These are phyloP conservation scores for Cyphellophora europaea DNA, from an alignment of 2,329 filamentous ascomycete genomes.

Conservation along the genomic window DNA sequence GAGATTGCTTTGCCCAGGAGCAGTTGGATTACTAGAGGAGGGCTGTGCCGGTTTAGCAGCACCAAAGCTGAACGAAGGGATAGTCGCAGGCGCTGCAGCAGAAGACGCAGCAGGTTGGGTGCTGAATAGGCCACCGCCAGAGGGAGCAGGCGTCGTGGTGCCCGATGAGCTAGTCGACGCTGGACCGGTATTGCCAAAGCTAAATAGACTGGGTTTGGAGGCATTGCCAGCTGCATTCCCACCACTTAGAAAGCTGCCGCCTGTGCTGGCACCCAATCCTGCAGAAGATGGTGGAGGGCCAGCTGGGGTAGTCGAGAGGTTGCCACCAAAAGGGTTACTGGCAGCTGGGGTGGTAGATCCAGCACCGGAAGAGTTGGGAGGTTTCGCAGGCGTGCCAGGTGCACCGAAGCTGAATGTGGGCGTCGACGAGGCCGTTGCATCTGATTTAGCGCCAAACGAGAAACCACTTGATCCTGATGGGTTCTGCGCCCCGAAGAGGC, in stretches of 20 bases:
- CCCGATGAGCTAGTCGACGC: slow-evolving; percentile 21
- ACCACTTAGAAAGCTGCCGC: slow-evolving; percentile 22
- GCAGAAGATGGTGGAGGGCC: slow-evolving; percentile 33
- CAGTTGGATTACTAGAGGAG: too few relatives aligned
- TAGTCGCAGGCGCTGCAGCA: slow-evolving; percentile 4
- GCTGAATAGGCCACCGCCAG: slow-evolving; percentile 30
- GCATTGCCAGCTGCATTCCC: slow-evolving; percentile 18
- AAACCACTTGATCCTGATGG: too few relatives aligned
- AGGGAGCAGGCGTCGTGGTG: slow-evolving; percentile 13
- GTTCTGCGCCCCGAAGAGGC: too few relatives aligned
- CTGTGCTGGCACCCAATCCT: slow-evolving; percentile 22
- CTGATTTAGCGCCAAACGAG: slow-evolving; percentile 6
- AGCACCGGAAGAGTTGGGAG: slow-evolving; percentile 17
- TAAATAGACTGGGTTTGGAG: slow-evolving; percentile 7
- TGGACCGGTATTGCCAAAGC: slow-evolving; percentile 23
- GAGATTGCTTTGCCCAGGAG: too few relatives aligned
- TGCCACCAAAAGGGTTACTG: slow-evolving; percentile 29
- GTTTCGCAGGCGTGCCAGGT: slow-evolving; percentile 5
- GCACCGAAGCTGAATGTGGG: slow-evolving; percentile 8
- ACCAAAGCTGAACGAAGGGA: slow-evolving; percentile 10
- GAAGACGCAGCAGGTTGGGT: slow-evolving; percentile 14
- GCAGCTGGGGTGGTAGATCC: slow-evolving; percentile 27
- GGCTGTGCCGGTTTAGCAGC: slow-evolving; percentile 11
- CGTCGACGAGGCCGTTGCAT: slow-evolving; percentile 6
- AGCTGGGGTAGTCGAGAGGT: slow-evolving; percentile 40